These are phyloP conservation scores for Geranium incanum DNA, from an alignment of 441 rosid species.

Conservation along the genomic window DNA sequence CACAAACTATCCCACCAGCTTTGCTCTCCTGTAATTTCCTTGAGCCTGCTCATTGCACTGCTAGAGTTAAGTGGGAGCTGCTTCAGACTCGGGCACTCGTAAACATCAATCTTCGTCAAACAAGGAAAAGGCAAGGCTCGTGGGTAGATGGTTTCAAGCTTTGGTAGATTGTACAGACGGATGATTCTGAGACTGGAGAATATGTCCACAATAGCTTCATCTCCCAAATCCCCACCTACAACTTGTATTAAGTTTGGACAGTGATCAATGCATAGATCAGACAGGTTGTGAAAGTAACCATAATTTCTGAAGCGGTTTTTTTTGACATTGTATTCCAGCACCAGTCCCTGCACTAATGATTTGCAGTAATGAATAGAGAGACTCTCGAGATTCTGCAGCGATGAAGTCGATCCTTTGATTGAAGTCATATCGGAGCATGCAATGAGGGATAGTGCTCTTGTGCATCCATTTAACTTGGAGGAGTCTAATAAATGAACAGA, in stretches of 20 bases:
- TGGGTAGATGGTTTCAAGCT: not conserved
- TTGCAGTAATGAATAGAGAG: slow-evolving; percentile 9
- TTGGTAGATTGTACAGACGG: not conserved
- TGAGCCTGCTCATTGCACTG: not conserved
- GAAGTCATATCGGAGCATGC: not conserved
- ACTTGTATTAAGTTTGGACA: not conserved
- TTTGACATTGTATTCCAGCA: not conserved
- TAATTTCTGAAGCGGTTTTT: not conserved
- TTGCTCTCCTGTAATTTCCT: slow-evolving; percentile 1
- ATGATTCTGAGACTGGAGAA: not conserved
- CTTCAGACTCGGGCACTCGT: not conserved
- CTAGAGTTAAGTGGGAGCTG: not conserved
- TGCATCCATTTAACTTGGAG: not conserved
- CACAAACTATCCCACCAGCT: not conserved
- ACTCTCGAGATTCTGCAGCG: slow-evolving; percentile 11
- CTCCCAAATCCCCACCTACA: not conserved
- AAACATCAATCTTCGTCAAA: not conserved
- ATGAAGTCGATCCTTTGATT: not conserved
- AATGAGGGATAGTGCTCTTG: not conserved
- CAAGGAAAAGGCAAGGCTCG: slow-evolving; percentile 4
- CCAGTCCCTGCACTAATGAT: not conserved
- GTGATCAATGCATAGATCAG: slow-evolving; percentile 4
- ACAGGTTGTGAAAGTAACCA: slow-evolving; percentile 6
- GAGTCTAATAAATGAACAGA: not conserved
- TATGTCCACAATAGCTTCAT: not conserved